These are phyloP conservation scores for Nigrograna mackinnonii DNA, from an alignment of 2,329 filamentous ascomycete species.

Conservation along the genomic window DNA sequence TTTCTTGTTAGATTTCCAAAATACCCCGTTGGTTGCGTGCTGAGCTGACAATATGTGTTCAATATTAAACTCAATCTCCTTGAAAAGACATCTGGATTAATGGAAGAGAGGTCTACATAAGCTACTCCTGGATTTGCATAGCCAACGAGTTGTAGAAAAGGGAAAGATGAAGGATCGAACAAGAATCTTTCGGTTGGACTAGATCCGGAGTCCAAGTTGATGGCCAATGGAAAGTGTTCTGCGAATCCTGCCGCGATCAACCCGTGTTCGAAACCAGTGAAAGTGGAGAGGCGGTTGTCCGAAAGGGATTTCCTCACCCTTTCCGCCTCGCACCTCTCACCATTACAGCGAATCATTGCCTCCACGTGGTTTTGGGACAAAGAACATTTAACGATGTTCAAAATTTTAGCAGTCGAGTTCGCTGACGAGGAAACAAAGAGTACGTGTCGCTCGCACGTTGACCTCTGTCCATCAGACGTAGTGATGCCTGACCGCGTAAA, in stretches of 20 bases:
- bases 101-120: conserved; percentile 15
- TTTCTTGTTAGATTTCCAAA: conserved; percentile 24
- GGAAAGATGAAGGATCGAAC: conserved; percentile 19
- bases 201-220: conserved; percentile 13
- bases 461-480: conserved; percentile 29
- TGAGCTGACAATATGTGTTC: conserved; percentile 39
- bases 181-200: conserved; percentile 28
- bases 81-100: conserved; percentile 20
- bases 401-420: no score
- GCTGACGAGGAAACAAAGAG: no score
- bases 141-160: conserved; percentile 16
- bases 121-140: neutral
- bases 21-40: conserved; percentile 22
- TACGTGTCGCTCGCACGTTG: neutral
- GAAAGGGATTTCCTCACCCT: conserved; percentile 19
- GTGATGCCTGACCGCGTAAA: conserved; percentile 39
- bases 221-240: conserved; percentile 16
- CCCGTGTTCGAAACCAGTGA: conserved; percentile 23
- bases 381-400: conserved; percentile 23
- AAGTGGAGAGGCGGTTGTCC: conserved; percentile 11
- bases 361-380: conserved; percentile 26
- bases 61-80: conserved; percentile 20
- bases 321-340: conserved; percentile 10
- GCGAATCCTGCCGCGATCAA: conserved; percentile 7
- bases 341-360: conserved; percentile 17